These are phyloP conservation scores for Apiotrichum akiyoshidainum DNA, from an alignment of 1,284 basidiomycete genomes.

Conservation along the genomic window DNA sequence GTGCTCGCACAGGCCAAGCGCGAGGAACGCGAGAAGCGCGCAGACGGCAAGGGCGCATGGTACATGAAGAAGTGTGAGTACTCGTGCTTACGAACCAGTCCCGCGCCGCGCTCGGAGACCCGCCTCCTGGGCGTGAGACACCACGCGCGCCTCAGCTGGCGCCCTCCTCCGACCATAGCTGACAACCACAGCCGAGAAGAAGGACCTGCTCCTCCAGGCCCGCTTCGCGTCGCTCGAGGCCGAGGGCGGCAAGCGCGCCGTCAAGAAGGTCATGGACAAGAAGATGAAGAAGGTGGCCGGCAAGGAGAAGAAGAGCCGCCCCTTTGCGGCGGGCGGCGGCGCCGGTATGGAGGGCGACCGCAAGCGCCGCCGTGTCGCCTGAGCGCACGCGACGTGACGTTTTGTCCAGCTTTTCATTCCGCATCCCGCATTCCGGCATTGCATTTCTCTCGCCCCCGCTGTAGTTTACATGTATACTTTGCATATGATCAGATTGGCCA, in stretches of 20 bases:
- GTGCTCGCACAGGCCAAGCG: conserved; percentile 62
- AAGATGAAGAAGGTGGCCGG: conserved; percentile 79
- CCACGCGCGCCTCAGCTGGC: too few relatives aligned
- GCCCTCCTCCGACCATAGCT: too few relatives aligned
- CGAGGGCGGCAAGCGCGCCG: conserved; percentile 70
- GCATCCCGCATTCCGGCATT: too few relatives aligned
- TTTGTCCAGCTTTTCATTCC: too few relatives aligned
- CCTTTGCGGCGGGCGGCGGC: conserved; percentile 55
- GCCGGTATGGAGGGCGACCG: conserved; percentile 16
- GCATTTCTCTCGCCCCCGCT: too few relatives aligned
- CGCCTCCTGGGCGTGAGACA: too few relatives aligned
- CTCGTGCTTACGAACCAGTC: not conserved
- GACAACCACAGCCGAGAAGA: conserved; percentile 65
- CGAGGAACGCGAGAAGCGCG: conserved; percentile 70
- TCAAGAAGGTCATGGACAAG: conserved; percentile 83
- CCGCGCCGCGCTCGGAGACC: too few relatives aligned
- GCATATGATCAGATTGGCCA: too few relatives aligned
- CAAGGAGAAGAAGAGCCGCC: conserved; percentile 82
- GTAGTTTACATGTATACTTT: too few relatives aligned
- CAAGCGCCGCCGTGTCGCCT: conserved; percentile 20
- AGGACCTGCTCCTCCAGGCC: conserved; percentile 66
- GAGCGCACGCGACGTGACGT: not conserved
- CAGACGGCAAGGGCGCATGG: conserved; percentile 76
- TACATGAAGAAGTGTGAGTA: conserved; percentile 74
- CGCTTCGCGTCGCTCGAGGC: conserved; percentile 71